Base-by-base conservation (phyloP, 371 early-diverging fungal species). In the Mucor piriformis region DNA sequence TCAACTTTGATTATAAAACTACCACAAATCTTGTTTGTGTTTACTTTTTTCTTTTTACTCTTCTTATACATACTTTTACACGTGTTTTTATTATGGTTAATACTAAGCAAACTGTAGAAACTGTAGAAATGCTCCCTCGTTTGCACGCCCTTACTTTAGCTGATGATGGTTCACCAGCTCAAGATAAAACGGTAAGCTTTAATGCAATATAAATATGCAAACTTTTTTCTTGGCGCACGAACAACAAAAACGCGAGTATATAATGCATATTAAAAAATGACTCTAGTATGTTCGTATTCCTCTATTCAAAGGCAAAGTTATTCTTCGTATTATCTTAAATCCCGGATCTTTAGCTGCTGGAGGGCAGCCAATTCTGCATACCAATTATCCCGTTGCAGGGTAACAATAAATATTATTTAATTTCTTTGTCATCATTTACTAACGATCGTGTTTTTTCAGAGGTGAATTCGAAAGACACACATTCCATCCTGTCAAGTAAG, bases 301-400 rank as follows among this genome's bases (percentile, higher is more conserved):
- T 42, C 88, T 94, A 20, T 85, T 86, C 6, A 64, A 69, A 32
- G 70, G 70, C 3, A 83, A 87, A 8, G 91, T 88, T 51, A 74
- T 83, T 27, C 74, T 96, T 47, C 88, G 95, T 4, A 91, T 95
- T 72, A 83, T 87, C 33, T 67, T 95, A n/a, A 82, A 88, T 44
- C 79, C 90, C 15, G 97, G 95, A 32, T 83, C 91, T 2, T 64
- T 83, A 33, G 93, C 90, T 18, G 82, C 90, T 25, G 78, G 79
- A 24, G 76, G 57, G n/a, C 37, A 33, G 33, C 63, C 91, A 2
- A 71, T 76, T 15, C 73, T 96, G 21, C 77, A 84, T 63, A 93
- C 93, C 21, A 96, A 95, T 70, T 92, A 93, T 78, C 94, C 95
- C 0, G 69, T 84, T 21, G 67, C 87, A 43, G 92, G 89, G 83